Conservation (phyloP, 495 filamentous ascomycete species). For the Lasiosphaeriaceae sp. region DNA sequence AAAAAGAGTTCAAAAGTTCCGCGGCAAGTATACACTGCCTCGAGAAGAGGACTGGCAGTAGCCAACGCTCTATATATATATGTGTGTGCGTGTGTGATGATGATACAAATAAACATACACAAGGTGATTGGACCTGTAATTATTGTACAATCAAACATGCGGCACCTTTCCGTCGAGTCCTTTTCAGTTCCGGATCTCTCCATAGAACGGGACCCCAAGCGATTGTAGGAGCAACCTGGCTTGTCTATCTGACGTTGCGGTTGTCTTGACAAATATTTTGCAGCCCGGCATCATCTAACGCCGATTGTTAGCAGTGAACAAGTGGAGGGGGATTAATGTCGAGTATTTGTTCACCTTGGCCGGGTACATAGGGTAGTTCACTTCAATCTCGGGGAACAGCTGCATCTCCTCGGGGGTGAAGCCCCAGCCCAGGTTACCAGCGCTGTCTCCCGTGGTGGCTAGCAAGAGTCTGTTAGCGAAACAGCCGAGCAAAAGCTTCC, state of each 20-base stretch:
- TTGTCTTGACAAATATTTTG: constrained; percentile 81
- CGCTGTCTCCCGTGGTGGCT: constrained; percentile 68
- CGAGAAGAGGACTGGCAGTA: no score
- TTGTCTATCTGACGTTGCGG: constrained; percentile 84
- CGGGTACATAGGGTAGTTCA: constrained; percentile 69
- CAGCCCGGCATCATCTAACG: constrained; percentile 89
- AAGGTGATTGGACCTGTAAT: not conserved
- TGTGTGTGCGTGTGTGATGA: constrained; percentile 11
- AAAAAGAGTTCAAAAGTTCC: no score
- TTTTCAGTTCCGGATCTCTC: constrained; percentile 49
- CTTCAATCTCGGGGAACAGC: constrained; percentile 87
- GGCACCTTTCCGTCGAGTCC: not conserved
- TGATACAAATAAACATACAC: constrained; percentile 16
- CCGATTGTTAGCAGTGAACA: constrained; percentile 10
- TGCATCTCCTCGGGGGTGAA: constrained; percentile 66
- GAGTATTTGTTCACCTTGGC: constrained; percentile 10
- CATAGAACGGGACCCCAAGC: constrained; percentile 81
- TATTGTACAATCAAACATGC: constrained; percentile 18
- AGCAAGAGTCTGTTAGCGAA: not conserved
- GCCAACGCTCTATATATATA: not conserved
- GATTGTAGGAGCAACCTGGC: constrained; percentile 79
- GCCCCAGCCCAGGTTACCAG: constrained; percentile 83
- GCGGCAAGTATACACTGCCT: no score
- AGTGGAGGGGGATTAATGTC: not conserved
- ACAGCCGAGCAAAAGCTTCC: not conserved